These are phyloP conservation scores for Apiospora sp. DNA, from an alignment of 2,329 filamentous ascomycete species.

Conservation along the genomic window DNA sequence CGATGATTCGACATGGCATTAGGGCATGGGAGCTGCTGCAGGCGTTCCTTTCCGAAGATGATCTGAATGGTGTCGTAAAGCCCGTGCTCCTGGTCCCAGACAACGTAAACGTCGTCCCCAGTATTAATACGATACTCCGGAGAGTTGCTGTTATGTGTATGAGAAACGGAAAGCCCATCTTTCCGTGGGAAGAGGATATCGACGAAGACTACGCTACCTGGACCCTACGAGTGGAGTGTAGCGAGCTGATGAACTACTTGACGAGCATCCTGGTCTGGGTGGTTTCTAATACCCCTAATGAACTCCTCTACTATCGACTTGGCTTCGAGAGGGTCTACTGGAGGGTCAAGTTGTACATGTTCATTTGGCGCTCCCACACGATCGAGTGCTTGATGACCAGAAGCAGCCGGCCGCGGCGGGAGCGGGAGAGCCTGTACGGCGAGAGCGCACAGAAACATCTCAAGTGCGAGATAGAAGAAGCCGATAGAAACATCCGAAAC, in stretches of 20 bases:
- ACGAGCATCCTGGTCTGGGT: not conserved
- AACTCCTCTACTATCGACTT: not conserved
- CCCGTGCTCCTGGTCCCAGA: not conserved
- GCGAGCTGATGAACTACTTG: not conserved
- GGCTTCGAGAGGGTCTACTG: not conserved
- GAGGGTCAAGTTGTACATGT: not conserved
- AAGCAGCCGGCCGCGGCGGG: not conserved
- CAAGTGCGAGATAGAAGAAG: not conserved
- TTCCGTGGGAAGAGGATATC: not conserved
- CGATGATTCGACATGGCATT: not conserved
- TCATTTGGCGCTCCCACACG: not conserved
- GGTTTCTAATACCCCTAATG: too few species aligned
- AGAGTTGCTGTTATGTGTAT: not conserved
- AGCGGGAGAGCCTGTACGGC: not conserved
- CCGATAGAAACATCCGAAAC: not conserved
- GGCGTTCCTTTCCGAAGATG: not conserved
- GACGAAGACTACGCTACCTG: not conserved
- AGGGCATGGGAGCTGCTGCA: not conserved
- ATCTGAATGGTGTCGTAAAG: accelerated
- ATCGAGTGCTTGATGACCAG: not conserved
- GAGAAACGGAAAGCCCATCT: not conserved
- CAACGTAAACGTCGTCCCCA: not conserved
- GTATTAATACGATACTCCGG: not conserved
- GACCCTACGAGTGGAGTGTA: not conserved
- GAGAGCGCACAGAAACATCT: too few species aligned